Conservation (phyloP, 805 yeast genomes). For the Ogataea nakhonphanomensis region DNA sequence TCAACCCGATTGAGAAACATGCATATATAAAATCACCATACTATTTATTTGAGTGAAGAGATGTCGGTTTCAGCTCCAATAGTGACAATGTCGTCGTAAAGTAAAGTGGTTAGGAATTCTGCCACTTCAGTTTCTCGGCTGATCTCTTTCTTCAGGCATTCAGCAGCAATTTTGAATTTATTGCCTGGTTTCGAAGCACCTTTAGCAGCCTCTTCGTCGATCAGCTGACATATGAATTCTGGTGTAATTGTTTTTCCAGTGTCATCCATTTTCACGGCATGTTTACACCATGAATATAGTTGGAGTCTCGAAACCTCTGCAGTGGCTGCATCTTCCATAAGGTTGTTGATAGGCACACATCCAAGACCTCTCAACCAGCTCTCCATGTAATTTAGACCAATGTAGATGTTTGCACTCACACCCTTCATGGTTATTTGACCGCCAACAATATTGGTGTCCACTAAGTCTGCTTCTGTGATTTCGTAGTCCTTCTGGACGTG, state of each 20-base stretch:
- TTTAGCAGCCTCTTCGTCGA: conserved; percentile 59
- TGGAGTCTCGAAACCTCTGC: conserved; percentile 85
- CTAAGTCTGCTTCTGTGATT: conserved; percentile 54
- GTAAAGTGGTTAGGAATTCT: conserved; percentile 72
- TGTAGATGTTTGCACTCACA: conserved; percentile 65
- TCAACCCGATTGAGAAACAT: conserved; percentile 1
- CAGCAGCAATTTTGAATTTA: conserved; percentile 66
- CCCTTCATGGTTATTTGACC: conserved; percentile 69
- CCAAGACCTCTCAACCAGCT: conserved; percentile 84
- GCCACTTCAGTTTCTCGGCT: conserved; percentile 63
- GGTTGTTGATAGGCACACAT: conserved; percentile 79
- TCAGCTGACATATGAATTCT: conserved; percentile 51
- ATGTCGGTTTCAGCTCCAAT: conserved; percentile 33
- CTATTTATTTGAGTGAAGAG: conserved; percentile 24
- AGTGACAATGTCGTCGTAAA: conserved; percentile 70
- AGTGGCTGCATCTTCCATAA: conserved; percentile 90
- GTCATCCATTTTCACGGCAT: conserved; percentile 57
- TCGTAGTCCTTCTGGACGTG: conserved; percentile 40
- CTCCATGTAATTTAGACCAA: conserved; percentile 78
- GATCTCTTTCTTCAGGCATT: conserved; percentile 68
- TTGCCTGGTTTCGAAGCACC: conserved; percentile 55
- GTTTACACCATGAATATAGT: conserved; percentile 80
- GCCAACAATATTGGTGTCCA: conserved; percentile 59
- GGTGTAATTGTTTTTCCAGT: conserved; percentile 57
- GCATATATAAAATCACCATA: background rate